Evolutionary conservation across 2,329 filamentous ascomycete species (phyloP).

Genomic region (Paecilomyces formosus): DNA sequence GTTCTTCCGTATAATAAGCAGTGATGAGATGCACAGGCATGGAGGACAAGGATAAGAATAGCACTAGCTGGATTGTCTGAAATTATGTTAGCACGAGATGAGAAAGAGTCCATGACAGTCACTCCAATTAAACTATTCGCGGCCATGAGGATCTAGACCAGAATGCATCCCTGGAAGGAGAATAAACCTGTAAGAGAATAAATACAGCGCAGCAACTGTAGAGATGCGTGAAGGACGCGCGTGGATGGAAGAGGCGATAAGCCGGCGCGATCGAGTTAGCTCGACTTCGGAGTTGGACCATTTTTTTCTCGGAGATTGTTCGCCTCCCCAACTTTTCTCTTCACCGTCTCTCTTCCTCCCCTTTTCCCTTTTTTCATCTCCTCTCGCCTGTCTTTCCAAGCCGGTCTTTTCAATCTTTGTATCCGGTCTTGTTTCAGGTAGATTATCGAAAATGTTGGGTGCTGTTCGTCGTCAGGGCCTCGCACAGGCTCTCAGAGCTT

Average conservation of each 20-base stretch:
- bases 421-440: not conserved
- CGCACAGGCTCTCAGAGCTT: slow-evolving; percentile 27
- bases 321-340: not conserved
- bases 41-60: not conserved
- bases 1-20: not conserved
- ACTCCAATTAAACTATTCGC: no score
- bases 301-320: not conserved
- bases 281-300: not conserved
- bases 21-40: not conserved
- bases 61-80: not conserved
- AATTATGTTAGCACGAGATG: not conserved
- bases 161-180: no score
- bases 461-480: slow-evolving; percentile 32
- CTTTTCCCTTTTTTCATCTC: not conserved
- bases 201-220: not conserved
- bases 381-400: not conserved
- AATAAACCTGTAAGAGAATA: no score
- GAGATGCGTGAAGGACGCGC: not conserved
- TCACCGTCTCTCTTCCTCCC: not conserved
- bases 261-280: not conserved
- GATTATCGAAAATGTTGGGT: slow-evolving; percentile 24
- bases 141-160: no score
- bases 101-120: no score
- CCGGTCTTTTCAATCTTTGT: not conserved
- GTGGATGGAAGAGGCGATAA: not conserved